Base-by-base conservation (phyloP, 192 early-diverging fungal genomes). In the Glomus cerebriforme region DNA sequence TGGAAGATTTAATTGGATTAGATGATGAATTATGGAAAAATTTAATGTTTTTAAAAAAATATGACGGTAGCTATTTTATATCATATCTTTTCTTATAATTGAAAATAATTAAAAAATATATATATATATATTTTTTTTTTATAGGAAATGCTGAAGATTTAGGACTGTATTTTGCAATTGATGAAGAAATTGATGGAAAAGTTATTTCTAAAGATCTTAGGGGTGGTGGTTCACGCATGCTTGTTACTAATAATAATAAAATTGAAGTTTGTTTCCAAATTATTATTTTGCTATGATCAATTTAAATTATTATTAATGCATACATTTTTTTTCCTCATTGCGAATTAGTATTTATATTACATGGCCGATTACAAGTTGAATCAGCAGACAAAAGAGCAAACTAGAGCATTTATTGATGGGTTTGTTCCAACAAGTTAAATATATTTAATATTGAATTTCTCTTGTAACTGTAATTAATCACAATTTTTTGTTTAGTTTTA, bases 301-400 rank as follows among this genome's bases (percentile, higher is more conserved):
- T 22, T 68, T 59, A 31, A 7, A 29, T 27, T 0, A 29, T 22
- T 86, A 73, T 85, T 84, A 83, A 47, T 71, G 5, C 24, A 39
- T 39, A 70, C 2, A 13, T 45, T 34, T 37, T 19, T 34, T 26
- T 19, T 34, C 10, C 15, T 69, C 22, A 92, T 92, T 79, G 82
- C 87, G 24, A 87, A 92, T 60, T 85, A 89, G 69, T 96, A 95
- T 76, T 89, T 94, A 26, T 95, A 93, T 78, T 80, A 89, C 3
- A 85, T 94, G 80, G 92, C 93, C 39, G 89, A 93, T 81, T 94
- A 93, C 79, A 92, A 91, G 77, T 81, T 96, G 27, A 96, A 96
- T 82, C 82, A 85, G 58, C 83, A 87, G 83, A 88, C 90, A 27
- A 83, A 88, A 31, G 82, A 86, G n/a, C 93, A 93, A 68, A 91